Evolutionary conservation across 108 stramenopile species (phyloP).

Genomic region (Parietichytrium sp.): DNA sequence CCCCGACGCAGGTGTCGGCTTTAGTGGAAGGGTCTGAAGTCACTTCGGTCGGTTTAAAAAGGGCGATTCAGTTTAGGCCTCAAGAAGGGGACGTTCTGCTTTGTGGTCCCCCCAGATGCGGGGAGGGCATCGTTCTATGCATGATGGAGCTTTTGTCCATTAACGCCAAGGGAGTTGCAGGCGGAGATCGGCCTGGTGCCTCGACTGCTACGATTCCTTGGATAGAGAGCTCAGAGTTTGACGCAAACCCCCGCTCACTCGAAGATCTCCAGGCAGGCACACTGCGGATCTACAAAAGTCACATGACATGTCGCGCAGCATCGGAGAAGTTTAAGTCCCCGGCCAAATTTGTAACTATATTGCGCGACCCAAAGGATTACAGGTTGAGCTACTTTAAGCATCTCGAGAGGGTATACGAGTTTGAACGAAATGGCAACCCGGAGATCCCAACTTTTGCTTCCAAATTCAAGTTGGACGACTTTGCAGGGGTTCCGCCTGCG

Average conservation of each 20-base stretch:
- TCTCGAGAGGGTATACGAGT: not conserved
- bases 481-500: not conserved
- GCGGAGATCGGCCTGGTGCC: not conserved
- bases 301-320: not conserved
- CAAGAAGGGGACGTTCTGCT: not conserved
- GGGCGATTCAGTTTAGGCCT: not conserved
- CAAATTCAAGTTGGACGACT: not conserved
- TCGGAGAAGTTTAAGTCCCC: not conserved
- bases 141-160: constrained; percentile 17
- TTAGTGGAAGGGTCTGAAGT: no score
- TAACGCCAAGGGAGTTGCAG: not conserved
- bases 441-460: not conserved
- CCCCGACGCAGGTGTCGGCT: no score
- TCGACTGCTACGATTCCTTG: not conserved
- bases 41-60: no score
- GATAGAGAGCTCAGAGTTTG: constrained; percentile 4
- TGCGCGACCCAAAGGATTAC: constrained; percentile 31
- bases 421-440: not conserved
- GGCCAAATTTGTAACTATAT: not conserved
- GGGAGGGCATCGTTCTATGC: constrained; percentile 27
- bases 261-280: constrained; percentile 2
- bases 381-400: not conserved
- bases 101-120: not conserved
- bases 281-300: constrained; percentile 4
- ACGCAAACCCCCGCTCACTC: not conserved